A percentile compares a stretch with the other conserved stretches of the same genome.
Conservation (phyloP, 148 eudicot genomes). For the Dianthus caryophyllus region DNA sequence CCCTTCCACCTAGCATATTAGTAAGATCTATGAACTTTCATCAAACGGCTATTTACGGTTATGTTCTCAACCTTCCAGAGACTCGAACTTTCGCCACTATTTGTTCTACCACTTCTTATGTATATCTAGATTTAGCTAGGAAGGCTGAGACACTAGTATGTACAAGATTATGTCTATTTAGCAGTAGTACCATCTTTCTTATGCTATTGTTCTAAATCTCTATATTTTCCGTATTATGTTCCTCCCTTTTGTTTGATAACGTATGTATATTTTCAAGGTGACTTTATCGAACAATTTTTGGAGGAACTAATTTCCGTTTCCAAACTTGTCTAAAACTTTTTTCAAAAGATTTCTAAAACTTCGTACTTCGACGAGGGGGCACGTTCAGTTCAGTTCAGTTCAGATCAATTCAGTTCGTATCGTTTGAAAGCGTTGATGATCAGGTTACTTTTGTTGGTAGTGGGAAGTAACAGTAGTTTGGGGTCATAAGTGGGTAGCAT, state of each 20-base stretch:
- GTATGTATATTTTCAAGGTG: no score
- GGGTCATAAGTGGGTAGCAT: neutral
- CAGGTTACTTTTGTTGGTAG: neutral
- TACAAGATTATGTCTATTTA: conserved; percentile 6
- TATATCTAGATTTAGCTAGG: conserved; percentile 28
- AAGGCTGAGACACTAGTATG: conserved; percentile 6
- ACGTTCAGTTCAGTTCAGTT: no score
- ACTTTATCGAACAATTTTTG: no score
- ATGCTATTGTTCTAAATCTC: neutral
- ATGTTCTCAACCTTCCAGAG: conserved; percentile 15
- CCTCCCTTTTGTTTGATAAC: neutral
- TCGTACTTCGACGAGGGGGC: no score
- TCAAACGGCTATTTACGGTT: conserved; percentile 7
- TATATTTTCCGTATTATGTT: neutral
- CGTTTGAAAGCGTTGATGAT: no score
- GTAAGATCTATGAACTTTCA: neutral
- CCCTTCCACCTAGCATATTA: conserved; percentile 2
- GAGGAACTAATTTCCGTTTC: no score
- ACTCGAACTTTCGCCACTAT: conserved; percentile 6
- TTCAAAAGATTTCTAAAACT: no score
- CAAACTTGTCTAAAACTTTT: no score
- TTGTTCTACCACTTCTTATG: conserved; percentile 16
- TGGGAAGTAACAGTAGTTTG: neutral
- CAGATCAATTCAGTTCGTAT: no score
- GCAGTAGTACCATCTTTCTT: neutral